phyloP scores from a whole-genome alignment of 108 stramenopile species.

The Skeletonema grethae region DNA sequence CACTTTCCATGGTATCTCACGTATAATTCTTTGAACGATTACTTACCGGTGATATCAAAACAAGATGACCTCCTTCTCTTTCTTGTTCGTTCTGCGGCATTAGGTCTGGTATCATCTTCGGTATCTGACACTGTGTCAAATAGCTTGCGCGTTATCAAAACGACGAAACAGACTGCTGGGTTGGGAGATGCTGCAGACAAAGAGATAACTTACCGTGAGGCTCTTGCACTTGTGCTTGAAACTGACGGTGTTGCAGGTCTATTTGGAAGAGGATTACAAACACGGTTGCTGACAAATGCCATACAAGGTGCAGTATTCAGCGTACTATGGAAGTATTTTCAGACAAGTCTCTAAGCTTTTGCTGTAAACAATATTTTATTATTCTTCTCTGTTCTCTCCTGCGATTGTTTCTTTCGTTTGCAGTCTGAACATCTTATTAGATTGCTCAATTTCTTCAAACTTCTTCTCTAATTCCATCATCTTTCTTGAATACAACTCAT shows the following conservation, averaged over 20 bases:
- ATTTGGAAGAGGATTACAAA: conserved; percentile 80
- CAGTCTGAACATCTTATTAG: conserved; percentile 23
- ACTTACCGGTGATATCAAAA: conserved; percentile 55
- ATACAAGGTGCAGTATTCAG: conserved; percentile 87
- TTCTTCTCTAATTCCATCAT: conserved; percentile 45
- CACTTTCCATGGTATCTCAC: conserved; percentile 77
- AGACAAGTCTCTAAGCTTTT: conserved; percentile 1
- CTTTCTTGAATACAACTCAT: conserved; percentile 40
- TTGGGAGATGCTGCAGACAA: conserved; percentile 40
- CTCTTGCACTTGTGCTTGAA: conserved; percentile 66
- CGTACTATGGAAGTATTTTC: conserved; percentile 87
- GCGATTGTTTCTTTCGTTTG: not conserved
- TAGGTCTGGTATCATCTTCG: conserved; percentile 74
- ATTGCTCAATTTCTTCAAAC: conserved; percentile 33
- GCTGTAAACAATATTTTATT: not conserved
- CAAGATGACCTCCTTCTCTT: conserved; percentile 73
- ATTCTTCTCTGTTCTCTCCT: not conserved
- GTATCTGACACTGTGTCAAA: conserved; percentile 78
- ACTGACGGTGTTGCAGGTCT: conserved; percentile 74
- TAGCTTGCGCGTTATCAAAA: conserved; percentile 85
- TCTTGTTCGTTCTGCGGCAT: conserved; percentile 65
- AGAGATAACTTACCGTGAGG: conserved; percentile 72
- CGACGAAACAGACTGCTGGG: conserved; percentile 82
- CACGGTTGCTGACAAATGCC: conserved; percentile 79
- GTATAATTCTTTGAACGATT: conserved; percentile 74